Evolutionary conservation across 75 land plant genomes (phyloP).

Genomic region (Pseudotsuga menziesii): DNA sequence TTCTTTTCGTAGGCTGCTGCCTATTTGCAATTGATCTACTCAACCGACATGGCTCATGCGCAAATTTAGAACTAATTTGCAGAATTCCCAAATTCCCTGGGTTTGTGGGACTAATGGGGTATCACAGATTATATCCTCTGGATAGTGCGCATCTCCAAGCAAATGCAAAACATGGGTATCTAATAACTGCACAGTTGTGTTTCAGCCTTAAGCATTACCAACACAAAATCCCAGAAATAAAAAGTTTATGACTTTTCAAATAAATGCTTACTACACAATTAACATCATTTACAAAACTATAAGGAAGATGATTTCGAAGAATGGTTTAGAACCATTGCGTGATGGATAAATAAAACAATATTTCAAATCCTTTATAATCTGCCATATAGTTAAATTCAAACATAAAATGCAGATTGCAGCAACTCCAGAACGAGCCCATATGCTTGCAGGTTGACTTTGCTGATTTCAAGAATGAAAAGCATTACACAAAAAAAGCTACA

Average conservation of each 20-base stretch:
- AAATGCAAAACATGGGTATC: too few relatives aligned
- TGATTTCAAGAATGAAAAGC: not conserved
- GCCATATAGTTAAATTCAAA: not conserved
- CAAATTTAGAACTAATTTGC: too few relatives aligned
- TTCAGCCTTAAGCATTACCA: too few relatives aligned
- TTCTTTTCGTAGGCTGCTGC: too few relatives aligned
- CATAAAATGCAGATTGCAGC: not conserved
- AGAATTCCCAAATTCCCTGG: too few relatives aligned
- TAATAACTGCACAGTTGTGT: too few relatives aligned
- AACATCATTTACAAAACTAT: too few relatives aligned
- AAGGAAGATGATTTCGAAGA: not conserved
- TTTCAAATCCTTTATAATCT: not conserved
- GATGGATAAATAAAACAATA: not conserved
- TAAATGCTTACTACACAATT: not conserved
- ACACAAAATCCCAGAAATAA: not conserved
- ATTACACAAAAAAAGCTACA: not conserved
- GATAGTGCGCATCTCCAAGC: too few relatives aligned
- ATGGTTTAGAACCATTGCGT: not conserved
- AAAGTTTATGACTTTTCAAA: not conserved
- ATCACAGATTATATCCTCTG: too few relatives aligned
- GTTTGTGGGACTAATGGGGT: too few relatives aligned
- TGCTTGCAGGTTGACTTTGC: not conserved
- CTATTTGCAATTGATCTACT: too few relatives aligned
- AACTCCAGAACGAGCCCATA: not conserved
- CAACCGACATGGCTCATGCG: too few relatives aligned